A percentile compares a stretch with the other conserved stretches of the same genome.
Conservation (phyloP, 2,329 filamentous ascomycete species). For the Beauveria australis region DNA sequence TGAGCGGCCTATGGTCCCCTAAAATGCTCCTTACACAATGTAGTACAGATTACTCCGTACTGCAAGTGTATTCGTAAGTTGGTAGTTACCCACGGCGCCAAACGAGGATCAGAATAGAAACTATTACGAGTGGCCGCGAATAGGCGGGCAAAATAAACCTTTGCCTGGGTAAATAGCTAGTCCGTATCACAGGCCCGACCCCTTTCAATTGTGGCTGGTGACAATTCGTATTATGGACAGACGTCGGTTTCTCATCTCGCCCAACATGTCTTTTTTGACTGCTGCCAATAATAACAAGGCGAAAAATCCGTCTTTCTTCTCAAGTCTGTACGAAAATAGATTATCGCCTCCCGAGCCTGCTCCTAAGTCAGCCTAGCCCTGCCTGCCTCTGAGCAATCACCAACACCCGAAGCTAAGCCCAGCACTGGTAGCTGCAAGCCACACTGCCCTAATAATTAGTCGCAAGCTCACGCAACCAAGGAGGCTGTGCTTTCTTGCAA, state of each 20-base stretch:
- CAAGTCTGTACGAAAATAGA: neutral
- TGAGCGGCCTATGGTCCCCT: neutral
- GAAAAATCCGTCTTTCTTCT: neutral
- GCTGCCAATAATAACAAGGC: neutral
- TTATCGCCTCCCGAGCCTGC: neutral
- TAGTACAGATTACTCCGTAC: no score
- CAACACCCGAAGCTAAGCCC: neutral
- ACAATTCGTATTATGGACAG: neutral
- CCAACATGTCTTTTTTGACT: neutral
- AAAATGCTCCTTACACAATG: no score
- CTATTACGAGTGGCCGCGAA: neutral
- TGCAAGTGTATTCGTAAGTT: neutral
- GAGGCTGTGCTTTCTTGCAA: slow-evolving; percentile 11
- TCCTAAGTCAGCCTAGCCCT: neutral
- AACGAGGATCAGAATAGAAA: neutral
- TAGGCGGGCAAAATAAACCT: neutral
- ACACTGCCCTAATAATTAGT: neutral
- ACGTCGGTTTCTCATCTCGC: neutral
- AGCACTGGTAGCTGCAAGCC: neutral
- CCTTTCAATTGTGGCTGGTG: slow-evolving; percentile 8
- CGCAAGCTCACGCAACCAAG: slow-evolving; percentile 10
- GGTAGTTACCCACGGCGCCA: neutral
- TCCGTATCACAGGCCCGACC: neutral
- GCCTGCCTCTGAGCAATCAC: slow-evolving; percentile 1
- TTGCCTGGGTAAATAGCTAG: neutral